Evolutionary conservation across 2,329 filamentous ascomycete species (phyloP).

Genomic region (Phyllosticta paracitricarpa): DNA sequence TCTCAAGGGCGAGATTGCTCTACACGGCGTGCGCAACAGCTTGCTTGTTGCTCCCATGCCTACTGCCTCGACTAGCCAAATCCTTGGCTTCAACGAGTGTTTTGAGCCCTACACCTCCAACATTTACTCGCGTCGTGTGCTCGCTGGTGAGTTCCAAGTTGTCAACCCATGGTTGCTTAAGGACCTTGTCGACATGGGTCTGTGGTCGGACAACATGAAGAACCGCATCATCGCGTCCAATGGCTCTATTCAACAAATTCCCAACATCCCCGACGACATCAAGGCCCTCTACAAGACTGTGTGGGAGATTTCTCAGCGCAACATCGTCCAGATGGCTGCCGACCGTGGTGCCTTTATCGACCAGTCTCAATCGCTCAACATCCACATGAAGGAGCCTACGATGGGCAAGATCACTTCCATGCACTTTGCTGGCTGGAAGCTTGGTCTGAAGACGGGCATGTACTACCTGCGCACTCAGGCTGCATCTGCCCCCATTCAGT

Average conservation of each 20-base stretch:
- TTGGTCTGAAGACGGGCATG: constrained; percentile 99
- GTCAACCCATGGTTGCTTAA: constrained; percentile 98
- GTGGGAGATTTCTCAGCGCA: constrained; percentile 96
- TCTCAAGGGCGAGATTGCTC: constrained; percentile 82
- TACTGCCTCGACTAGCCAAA: constrained; percentile 93
- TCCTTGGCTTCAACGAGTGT: constrained; percentile 98
- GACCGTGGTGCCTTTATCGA: constrained; percentile 98
- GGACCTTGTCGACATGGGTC: constrained; percentile 92
- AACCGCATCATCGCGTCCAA: constrained; percentile 98
- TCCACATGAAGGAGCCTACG: constrained; percentile 97
- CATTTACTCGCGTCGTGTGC: constrained; percentile 96
- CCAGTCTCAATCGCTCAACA: constrained; percentile 97
- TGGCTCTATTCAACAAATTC: constrained; percentile 91
- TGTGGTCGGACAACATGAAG: constrained; percentile 99
- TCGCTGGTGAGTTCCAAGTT: constrained; percentile 98
- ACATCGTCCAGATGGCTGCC: constrained; percentile 93
- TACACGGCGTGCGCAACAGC: constrained; percentile 92
- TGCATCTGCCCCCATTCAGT: constrained; percentile 92
- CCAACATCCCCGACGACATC: constrained; percentile 91
- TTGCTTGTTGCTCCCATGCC: constrained; percentile 95
- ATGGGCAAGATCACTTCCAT: constrained; percentile 99
- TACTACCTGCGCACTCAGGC: constrained; percentile 99
- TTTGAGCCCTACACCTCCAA: constrained; percentile 99
- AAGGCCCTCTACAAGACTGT: constrained; percentile 99
- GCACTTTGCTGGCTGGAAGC: constrained; percentile 99